phyloP scores from a whole-genome alignment of 1,139 yeast genomes.

The Scheffersomyces stambukii region DNA sequence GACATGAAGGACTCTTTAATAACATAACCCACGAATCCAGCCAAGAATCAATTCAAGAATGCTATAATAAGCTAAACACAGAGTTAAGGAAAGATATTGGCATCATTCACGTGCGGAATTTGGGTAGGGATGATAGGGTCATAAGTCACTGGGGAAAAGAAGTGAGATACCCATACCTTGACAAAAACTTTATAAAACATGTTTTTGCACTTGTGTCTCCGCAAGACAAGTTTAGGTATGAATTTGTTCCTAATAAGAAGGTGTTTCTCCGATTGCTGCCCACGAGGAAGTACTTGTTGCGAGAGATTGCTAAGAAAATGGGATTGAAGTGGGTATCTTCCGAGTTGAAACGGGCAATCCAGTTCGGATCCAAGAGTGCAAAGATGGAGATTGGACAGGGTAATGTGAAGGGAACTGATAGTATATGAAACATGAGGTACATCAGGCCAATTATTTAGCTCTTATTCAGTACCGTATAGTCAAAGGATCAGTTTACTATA shows the following conservation, averaged over 20 bases:
- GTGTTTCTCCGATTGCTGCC: constrained; percentile 24
- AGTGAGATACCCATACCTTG: constrained; percentile 83
- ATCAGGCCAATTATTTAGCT: too few species aligned
- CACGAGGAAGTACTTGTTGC: constrained; percentile 56
- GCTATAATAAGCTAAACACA: constrained; percentile 22
- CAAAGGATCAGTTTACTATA: too few species aligned
- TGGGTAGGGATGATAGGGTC: constrained; percentile 90
- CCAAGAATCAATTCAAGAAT: too few species aligned
- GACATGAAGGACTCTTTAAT: constrained; percentile 58
- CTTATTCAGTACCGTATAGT: too few species aligned
- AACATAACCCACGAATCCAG: constrained; percentile 16
- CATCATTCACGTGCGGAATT: constrained; percentile 70
- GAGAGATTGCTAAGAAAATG: constrained; percentile 55
- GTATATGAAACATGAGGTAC: too few species aligned
- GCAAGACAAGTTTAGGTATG: constrained; percentile 40
- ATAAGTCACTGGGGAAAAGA: constrained; percentile 87
- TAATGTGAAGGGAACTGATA: constrained; percentile 61
- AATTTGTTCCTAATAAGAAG: constrained; percentile 25
- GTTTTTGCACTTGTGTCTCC: constrained; percentile 49
- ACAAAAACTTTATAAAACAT: constrained; percentile 53
- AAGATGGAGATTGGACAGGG: constrained; percentile 78
- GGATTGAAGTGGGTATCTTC: constrained; percentile 55
- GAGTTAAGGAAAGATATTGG: constrained; percentile 70
- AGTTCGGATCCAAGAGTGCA: constrained; percentile 94
- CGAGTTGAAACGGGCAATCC: constrained; percentile 93